phyloP scores from a whole-genome alignment of 2,329 filamentous ascomycete genomes.

The Aspergillus amoenus region DNA sequence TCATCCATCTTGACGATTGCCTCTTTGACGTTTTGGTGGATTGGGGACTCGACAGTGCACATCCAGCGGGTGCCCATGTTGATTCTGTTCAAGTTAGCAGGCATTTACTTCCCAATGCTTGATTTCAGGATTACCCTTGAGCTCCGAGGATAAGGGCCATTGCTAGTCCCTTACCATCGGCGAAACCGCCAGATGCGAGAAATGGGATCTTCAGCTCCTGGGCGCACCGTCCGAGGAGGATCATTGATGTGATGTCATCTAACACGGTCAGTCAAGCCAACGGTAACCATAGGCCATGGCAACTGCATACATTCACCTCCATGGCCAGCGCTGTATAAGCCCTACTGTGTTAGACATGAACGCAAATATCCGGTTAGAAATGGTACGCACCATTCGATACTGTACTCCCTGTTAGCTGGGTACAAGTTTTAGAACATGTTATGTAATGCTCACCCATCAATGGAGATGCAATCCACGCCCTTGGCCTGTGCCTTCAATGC shows the following conservation, averaged over 20 bases:
- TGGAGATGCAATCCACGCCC: slow-evolving; percentile 91
- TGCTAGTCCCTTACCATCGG: slow-evolving; percentile 89
- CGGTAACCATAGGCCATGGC: background rate
- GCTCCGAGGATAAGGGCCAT: slow-evolving; percentile 86
- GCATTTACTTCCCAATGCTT: background rate
- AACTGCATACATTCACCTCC: slow-evolving; percentile 26
- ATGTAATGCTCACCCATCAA: slow-evolving; percentile 63
- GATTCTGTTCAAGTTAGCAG: slow-evolving; percentile 46
- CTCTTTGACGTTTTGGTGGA: slow-evolving; percentile 90
- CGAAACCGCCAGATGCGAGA: slow-evolving; percentile 92
- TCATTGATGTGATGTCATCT: slow-evolving; percentile 52
- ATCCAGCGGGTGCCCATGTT: slow-evolving; percentile 99
- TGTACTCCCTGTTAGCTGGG: background rate
- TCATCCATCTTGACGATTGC: slow-evolving; percentile 84
- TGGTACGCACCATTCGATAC: slow-evolving; percentile 7
- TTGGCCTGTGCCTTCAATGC: slow-evolving; percentile 87
- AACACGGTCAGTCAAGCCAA: background rate
- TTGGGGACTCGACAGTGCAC: slow-evolving; percentile 87
- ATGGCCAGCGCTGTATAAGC: slow-evolving; percentile 46
- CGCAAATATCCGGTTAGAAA: background rate
- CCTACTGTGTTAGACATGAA: background rate
- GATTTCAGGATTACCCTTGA: slow-evolving; percentile 55
- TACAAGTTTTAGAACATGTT: background rate
- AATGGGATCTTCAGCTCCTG: slow-evolving; percentile 83
- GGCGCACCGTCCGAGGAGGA: slow-evolving; percentile 76